These are phyloP conservation scores for Spathaspora gorwiae DNA, from an alignment of 805 yeast species.

Conservation along the genomic window DNA sequence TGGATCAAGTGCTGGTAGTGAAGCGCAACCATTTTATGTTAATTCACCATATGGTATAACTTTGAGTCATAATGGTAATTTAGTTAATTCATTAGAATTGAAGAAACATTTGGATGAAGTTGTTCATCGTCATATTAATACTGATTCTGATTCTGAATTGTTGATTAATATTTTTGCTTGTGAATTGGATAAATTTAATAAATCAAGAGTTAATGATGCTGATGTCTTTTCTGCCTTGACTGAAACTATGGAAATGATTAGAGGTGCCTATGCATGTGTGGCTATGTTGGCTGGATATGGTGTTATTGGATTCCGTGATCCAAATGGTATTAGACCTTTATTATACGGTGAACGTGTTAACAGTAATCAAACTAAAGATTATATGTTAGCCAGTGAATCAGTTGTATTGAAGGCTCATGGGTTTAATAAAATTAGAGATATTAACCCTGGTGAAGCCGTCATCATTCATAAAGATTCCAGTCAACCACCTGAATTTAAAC, in stretches of 20 bases:
- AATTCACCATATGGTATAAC: conserved; percentile 94
- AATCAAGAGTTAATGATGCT: conserved; percentile 84
- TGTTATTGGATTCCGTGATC: conserved; percentile 92
- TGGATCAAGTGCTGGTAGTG: conserved; percentile 90
- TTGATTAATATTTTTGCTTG: conserved; percentile 86
- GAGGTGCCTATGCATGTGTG: conserved; percentile 97
- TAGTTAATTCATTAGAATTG: conserved; percentile 80
- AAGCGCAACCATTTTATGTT: conserved; percentile 98
- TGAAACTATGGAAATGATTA: conserved; percentile 73
- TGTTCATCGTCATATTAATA: conserved; percentile 95
- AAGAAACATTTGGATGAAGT: conserved; percentile 80
- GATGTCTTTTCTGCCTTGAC: conserved; percentile 84
- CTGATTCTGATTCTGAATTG: conserved; percentile 93
- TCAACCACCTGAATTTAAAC: conserved; percentile 73
- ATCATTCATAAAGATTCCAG: conserved; percentile 72
- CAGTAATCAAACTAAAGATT: conserved; percentile 58
- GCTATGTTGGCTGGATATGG: conserved; percentile 97
- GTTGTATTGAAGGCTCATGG: conserved; percentile 93
- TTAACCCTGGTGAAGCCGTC: conserved; percentile 94
- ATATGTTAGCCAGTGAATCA: conserved; percentile 93
- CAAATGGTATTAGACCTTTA: conserved; percentile 92
- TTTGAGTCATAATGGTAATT: conserved; percentile 89
- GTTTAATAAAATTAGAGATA: conserved; percentile 71
- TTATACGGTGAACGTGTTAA: conserved; percentile 77
- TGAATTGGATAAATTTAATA: conserved; percentile 85